A percentile compares a stretch with the other conserved stretches of the same genome.
Conservation (phyloP, 129 eudicot genomes). For the Flaveria trinervia region DNA sequence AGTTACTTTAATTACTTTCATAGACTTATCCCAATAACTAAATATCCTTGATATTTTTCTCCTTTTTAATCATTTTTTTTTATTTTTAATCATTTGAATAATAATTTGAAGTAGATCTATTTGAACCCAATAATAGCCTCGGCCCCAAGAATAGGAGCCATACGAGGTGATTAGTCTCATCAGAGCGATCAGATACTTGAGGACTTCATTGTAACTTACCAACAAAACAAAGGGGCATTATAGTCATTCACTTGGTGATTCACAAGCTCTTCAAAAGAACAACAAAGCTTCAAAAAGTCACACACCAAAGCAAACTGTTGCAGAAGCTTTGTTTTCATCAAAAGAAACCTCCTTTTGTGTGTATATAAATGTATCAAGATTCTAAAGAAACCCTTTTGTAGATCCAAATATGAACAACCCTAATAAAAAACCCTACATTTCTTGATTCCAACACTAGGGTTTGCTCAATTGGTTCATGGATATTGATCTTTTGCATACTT, state of each 20-base stretch:
- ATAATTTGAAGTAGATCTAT: constrained; percentile 28
- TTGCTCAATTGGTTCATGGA: constrained; percentile 60
- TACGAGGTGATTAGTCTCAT: constrained; percentile 37
- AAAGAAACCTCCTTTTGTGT: constrained; percentile 30
- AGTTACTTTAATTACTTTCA: neutral
- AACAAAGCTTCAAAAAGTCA: constrained; percentile 34
- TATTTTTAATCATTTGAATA: neutral
- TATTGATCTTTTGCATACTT: constrained; percentile 51
- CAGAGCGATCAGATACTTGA: constrained; percentile 20
- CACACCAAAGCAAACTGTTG: constrained; percentile 37
- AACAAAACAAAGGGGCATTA: constrained; percentile 27
- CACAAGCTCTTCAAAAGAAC: constrained; percentile 43
- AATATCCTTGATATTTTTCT: neutral
- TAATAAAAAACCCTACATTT: constrained; percentile 28
- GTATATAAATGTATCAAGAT: constrained; percentile 31
- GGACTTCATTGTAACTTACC: constrained; percentile 32
- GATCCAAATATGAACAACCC: constrained; percentile 35
- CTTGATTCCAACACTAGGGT: constrained; percentile 27
- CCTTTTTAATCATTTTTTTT: neutral
- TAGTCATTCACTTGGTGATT: constrained; percentile 27
- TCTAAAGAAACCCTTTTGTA: constrained; percentile 24
- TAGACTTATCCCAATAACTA: neutral
- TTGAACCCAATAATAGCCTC: constrained; percentile 29
- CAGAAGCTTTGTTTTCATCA: constrained; percentile 42
- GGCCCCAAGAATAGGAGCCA: constrained; percentile 37